Conservation (phyloP, 2,329 filamentous ascomycete species). For the Aspergillus latus region DNA sequence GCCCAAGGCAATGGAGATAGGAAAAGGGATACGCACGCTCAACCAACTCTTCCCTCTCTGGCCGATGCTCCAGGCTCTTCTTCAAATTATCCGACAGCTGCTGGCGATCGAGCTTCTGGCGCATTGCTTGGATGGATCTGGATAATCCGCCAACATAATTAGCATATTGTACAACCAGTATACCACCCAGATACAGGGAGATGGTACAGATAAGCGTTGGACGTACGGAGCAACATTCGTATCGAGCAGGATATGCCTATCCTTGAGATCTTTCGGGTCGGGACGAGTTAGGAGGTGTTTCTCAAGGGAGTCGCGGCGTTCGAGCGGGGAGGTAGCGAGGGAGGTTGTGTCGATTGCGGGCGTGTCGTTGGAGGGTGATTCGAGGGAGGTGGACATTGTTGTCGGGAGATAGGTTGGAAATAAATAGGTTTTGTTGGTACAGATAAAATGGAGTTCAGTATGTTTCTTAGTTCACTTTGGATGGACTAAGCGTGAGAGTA, state of each 20-base stretch:
- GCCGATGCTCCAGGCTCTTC: slow-evolving; percentile 62
- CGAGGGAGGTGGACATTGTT: slow-evolving; percentile 4
- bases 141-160: background rate
- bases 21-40: slow-evolving; percentile 29
- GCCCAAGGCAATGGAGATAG: background rate
- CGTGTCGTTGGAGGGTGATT: slow-evolving; percentile 17
- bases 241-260: slow-evolving; percentile 66
- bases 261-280: slow-evolving; percentile 63
- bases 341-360: slow-evolving; percentile 56
- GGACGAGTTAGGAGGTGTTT: slow-evolving; percentile 71
- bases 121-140: slow-evolving; percentile 62
- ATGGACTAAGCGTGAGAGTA: too few relatives aligned
- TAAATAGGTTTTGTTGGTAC: background rate
- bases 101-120: slow-evolving; percentile 65
- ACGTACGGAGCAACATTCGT: slow-evolving; percentile 66
- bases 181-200: background rate
- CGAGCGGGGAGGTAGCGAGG: slow-evolving; percentile 53
- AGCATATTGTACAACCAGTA: background rate
- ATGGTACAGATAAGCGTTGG: background rate
- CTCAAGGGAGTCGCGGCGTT: slow-evolving; percentile 67
- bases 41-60: slow-evolving; percentile 72
- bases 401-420: background rate
- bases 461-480: background rate
- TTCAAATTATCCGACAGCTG: slow-evolving; percentile 62
- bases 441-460: background rate